Conservation (phyloP, 1,139 yeast species). For the Pneumocystis canis region DNA sequence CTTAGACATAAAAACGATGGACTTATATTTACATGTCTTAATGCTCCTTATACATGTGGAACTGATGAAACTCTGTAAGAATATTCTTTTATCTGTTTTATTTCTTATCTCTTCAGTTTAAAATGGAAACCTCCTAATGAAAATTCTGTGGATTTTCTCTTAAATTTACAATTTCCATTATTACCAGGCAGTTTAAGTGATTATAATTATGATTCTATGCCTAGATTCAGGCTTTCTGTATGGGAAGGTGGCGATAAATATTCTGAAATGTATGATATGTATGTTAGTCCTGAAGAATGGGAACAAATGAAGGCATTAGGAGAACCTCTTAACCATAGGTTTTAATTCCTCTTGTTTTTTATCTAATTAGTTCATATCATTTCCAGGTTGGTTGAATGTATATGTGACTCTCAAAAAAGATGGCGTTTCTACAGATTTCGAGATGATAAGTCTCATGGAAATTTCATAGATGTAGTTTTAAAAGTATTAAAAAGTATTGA, state of each 20-base stretch:
- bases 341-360: not conserved
- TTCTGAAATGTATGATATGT: slow-evolving; percentile 50
- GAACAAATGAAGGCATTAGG: slow-evolving; percentile 47
- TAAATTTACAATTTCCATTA: slow-evolving; percentile 50
- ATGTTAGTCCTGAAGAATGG: slow-evolving; percentile 66
- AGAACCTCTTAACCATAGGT: slow-evolving; percentile 67
- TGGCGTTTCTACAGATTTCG: slow-evolving; percentile 85
- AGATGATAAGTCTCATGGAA: slow-evolving; percentile 83
- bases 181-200: slow-evolving; percentile 40
- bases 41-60: slow-evolving; percentile 73
- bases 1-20: slow-evolving; percentile 89
- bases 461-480: slow-evolving; percentile 64
- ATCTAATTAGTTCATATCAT: not conserved
- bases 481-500: slow-evolving; percentile 71
- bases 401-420: slow-evolving; percentile 41
- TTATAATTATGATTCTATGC: slow-evolving; percentile 55
- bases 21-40: slow-evolving; percentile 79
- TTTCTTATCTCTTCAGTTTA: slow-evolving; percentile 26
- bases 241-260: slow-evolving; percentile 43
- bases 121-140: slow-evolving; percentile 98
- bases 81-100: not conserved
- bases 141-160: slow-evolving; percentile 76
- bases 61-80: slow-evolving; percentile 46
- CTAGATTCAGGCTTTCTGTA: slow-evolving; percentile 47
- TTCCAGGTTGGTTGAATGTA: slow-evolving; percentile 70